These are phyloP conservation scores for Colletotrichum navitas DNA, from an alignment of 2,329 filamentous ascomycete species.

Conservation along the genomic window DNA sequence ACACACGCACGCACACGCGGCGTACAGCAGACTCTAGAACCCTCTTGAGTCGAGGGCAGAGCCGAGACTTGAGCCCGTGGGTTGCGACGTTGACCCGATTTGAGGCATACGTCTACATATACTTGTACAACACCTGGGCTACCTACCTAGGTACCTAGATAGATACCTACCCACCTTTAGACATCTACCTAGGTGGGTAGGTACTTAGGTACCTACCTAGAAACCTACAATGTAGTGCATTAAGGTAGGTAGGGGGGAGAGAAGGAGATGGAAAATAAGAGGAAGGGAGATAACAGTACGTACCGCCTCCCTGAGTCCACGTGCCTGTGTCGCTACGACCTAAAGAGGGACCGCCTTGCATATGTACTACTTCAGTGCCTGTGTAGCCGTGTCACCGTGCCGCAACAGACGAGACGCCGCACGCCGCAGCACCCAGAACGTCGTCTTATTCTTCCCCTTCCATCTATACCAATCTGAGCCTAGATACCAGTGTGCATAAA, in stretches of 20 bases:
- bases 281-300: slow-evolving; percentile 1
- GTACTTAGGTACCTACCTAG: too few relatives aligned
- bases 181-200: too few relatives aligned
- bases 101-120: too few relatives aligned
- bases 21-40: not conserved
- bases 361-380: slow-evolving; percentile 5
- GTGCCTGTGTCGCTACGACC: slow-evolving; percentile 15
- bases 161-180: too few relatives aligned
- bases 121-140: not conserved
- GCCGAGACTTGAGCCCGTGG: not conserved
- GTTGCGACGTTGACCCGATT: too few relatives aligned
- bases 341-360: too few relatives aligned
- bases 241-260: not conserved
- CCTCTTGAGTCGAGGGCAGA: not conserved
- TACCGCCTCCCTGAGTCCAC: slow-evolving; percentile 11
- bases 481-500: too few relatives aligned
- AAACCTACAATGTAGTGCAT: too few relatives aligned
- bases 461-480: too few relatives aligned
- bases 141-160: not conserved
- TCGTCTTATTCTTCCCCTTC: not conserved
- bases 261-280: not conserved
- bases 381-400: slow-evolving; percentile 20
- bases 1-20: too few relatives aligned
- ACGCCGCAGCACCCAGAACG: not conserved
- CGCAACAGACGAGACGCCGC: slow-evolving; percentile 26